A percentile compares a stretch with the other conserved stretches of the same genome.
phyloP scores from a whole-genome alignment of 345 rosid species.

The Corymbia maculata region DNA sequence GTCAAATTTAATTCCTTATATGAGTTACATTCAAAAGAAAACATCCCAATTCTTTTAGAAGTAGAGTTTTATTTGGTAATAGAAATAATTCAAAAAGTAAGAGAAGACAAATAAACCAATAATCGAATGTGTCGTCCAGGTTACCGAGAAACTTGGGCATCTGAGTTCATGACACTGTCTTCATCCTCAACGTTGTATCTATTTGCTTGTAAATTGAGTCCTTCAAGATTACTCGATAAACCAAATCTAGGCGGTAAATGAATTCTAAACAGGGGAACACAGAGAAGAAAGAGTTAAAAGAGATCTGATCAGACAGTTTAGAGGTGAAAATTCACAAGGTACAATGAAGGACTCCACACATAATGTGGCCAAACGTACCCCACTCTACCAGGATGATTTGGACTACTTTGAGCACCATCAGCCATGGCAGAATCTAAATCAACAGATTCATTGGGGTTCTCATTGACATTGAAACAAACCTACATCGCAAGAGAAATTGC shows the following conservation, averaged over 20 bases:
- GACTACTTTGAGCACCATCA: slow-evolving; percentile 72
- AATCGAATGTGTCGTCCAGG: neutral
- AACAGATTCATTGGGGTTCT: slow-evolving; percentile 27
- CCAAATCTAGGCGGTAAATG: slow-evolving; percentile 95
- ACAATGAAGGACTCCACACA: neutral
- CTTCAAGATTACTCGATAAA: slow-evolving; percentile 69
- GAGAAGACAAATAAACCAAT: neutral
- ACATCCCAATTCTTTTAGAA: neutral
- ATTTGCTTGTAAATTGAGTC: slow-evolving; percentile 33
- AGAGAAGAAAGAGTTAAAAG: slow-evolving; percentile 2
- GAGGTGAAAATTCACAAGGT: neutral
- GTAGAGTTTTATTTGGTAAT: neutral
- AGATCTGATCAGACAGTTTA: neutral
- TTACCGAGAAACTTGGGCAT: slow-evolving; percentile 10
- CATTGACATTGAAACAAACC: slow-evolving; percentile 51
- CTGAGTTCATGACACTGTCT: slow-evolving; percentile 41
- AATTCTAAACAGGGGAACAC: slow-evolving; percentile 20
- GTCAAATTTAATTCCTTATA: neutral
- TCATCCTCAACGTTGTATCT: slow-evolving; percentile 46
- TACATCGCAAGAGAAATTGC: slow-evolving; percentile 4
- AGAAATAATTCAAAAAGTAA: neutral
- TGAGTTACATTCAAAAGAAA: neutral
- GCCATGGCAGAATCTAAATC: slow-evolving; percentile 40
- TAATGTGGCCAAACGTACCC: slow-evolving; percentile 22
- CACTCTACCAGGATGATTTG: slow-evolving; percentile 33